These are phyloP conservation scores for Paraphoma sp. DNA, from an alignment of 2,329 filamentous ascomycete species.

Conservation along the genomic window DNA sequence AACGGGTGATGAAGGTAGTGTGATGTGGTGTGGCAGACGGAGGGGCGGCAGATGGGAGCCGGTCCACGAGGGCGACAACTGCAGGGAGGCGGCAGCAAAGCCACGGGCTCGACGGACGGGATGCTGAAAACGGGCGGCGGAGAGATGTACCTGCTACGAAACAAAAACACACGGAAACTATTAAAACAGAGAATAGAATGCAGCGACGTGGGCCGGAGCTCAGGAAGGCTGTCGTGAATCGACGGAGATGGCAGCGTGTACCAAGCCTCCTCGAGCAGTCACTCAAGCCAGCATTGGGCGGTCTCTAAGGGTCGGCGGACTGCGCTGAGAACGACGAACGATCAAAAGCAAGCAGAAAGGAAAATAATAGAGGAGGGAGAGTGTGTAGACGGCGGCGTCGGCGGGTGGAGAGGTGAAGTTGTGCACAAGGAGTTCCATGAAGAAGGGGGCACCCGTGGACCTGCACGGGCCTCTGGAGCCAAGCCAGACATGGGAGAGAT, in stretches of 20 bases:
- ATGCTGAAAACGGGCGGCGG: conserved; percentile 16
- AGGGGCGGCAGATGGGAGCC: conserved; percentile 10
- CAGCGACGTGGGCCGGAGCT: conserved; percentile 33
- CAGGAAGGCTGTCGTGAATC: conserved; percentile 45
- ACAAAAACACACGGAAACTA: conserved; percentile 35
- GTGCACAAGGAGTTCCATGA: conserved; percentile 3
- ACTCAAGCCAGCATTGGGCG: conserved; percentile 49
- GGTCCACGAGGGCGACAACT: conserved; percentile 22
- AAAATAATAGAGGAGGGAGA: conserved; percentile 45
- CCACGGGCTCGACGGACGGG: conserved; percentile 21
- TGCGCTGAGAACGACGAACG: conserved; percentile 29
- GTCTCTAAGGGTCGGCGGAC: conserved; percentile 26
- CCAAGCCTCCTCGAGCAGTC: conserved; percentile 47
- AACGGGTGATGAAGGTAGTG: conserved; percentile 2
- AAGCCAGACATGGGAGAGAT: conserved; percentile 11
- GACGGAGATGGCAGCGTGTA: conserved; percentile 50
- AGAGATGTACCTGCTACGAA: conserved; percentile 37
- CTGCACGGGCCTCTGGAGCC: neutral
- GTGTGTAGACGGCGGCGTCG: conserved; percentile 29
- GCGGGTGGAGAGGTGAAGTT: conserved; percentile 33
- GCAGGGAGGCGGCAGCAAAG: conserved; percentile 22
- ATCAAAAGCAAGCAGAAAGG: conserved; percentile 39
- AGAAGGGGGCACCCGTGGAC: conserved; percentile 19
- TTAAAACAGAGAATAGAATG: conserved; percentile 48
- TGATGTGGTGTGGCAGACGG: conserved; percentile 13